Base-by-base conservation (phyloP, 192 early-diverging fungal species). In the Paraglomus brasilianum region DNA sequence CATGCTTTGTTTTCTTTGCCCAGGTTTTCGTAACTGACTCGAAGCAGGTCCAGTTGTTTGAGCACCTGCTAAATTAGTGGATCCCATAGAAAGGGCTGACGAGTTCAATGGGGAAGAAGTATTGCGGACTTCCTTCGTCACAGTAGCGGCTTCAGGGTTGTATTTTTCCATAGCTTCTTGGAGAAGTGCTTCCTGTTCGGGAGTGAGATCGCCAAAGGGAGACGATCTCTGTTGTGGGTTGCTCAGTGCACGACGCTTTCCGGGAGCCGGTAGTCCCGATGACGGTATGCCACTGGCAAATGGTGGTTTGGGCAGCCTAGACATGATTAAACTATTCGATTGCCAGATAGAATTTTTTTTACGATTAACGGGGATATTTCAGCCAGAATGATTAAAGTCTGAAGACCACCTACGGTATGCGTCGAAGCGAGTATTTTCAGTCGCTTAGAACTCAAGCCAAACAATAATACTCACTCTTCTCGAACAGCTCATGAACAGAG, bases 291-390 rank as follows among this genome's bases (percentile, higher is more conserved):
- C 72, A 19, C 71, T 66, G 10, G 66, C 66, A 10, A 55, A 46
- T n/a, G 78, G 75, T 44, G 57, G 36, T 57, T 79, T 79, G 71
- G 78, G 78, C 69, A 79, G 50, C 66, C 72, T 79, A 36, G 78
- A 76, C 66, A 69, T 69, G 30, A 30, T 30, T 30, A 30, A 30
- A 30, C 30, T 30, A 30, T 30, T 3, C 30, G 30, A 30, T 30
- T 30, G 30, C 1, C 30, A 30, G 3, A 30, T 30, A 30, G 30
- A 30, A 30, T 30, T 30, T 30, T 30, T 30, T 30, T 30, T 30
- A 30, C 30, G 30, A 30, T 30, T 30, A 30, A 30, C 30, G 30
- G 30, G 3, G 3, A 30, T 30, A 30, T 30, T 30, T 30, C 30
- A 30, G 30, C 3, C 30, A 30, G n/a, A 30, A 30, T 30, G 30